Conservation (phyloP, 345 rosid genomes). For the Firmiana major region DNA sequence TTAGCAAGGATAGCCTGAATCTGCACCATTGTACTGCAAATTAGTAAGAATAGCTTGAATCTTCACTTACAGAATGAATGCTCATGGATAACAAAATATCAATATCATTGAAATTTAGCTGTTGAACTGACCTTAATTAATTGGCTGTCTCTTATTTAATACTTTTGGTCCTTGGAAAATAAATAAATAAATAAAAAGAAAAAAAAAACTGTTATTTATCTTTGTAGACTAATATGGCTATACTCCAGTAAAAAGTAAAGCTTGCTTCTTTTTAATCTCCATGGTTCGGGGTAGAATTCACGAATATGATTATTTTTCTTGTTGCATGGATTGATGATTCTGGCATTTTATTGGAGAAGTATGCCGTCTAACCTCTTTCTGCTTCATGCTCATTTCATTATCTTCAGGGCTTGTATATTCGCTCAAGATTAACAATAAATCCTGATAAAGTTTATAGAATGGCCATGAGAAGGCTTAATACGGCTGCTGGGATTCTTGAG, state of each 20-base stretch:
- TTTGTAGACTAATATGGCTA: background rate
- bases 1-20: background rate
- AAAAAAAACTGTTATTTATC: background rate
- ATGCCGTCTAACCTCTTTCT: background rate
- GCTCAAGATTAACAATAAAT: slow-evolving; percentile 80
- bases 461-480: slow-evolving; percentile 84
- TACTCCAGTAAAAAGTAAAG: background rate
- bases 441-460: slow-evolving; percentile 91
- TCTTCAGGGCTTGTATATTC: slow-evolving; percentile 69
- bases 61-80: background rate
- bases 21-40: background rate
- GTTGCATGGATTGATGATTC: background rate
- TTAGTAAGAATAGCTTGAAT: background rate
- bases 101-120: background rate
- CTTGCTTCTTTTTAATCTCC: background rate
- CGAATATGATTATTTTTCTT: background rate
- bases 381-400: slow-evolving; percentile 7
- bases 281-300: background rate
- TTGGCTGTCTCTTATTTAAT: background rate
- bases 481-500: slow-evolving; percentile 89
- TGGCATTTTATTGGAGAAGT: slow-evolving; percentile 3
- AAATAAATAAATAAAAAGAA: background rate
- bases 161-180: background rate
- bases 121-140: background rate
- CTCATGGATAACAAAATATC: background rate